Conservation (phyloP, 2,329 filamentous ascomycete species). For the Phaeosphaeriaceae sp. region DNA sequence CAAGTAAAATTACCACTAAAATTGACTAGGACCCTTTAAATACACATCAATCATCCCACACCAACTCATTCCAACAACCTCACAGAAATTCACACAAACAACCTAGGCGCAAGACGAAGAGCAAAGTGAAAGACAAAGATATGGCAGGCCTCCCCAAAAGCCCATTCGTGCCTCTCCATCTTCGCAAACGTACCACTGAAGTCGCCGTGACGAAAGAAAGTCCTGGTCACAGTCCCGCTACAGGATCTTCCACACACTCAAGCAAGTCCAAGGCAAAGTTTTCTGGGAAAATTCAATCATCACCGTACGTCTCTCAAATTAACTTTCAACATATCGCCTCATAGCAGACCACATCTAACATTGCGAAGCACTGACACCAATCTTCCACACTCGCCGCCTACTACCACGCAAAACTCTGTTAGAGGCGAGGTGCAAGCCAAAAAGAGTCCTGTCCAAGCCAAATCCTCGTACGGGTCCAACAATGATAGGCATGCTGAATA, state of each 20-base stretch:
- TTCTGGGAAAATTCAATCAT: slow-evolving; percentile 1
- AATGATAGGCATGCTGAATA: not conserved
- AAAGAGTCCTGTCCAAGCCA: not conserved
- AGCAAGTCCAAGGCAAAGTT: slow-evolving; percentile 8
- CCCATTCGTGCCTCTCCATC: slow-evolving; percentile 32
- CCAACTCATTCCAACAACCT: not conserved
- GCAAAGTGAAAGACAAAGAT: not conserved
- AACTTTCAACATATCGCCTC: too few relatives aligned
- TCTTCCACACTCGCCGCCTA: slow-evolving; percentile 3
- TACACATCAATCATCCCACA: too few relatives aligned
- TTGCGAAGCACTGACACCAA: too few relatives aligned
- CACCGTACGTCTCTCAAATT: slow-evolving; percentile 16
- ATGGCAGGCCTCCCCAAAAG: slow-evolving; percentile 10
- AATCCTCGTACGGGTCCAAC: not conserved
- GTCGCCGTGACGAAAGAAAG: slow-evolving; percentile 2
- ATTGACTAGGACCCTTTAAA: not conserved
- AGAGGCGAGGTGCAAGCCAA: too few relatives aligned
- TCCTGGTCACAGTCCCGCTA: not conserved
- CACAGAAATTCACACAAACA: not conserved
- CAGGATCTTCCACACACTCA: slow-evolving; percentile 9
- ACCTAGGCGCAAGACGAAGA: slow-evolving; percentile 2
- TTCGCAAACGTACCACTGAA: slow-evolving; percentile 20
- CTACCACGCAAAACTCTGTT: slow-evolving; percentile 2
- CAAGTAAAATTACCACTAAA: too few relatives aligned
- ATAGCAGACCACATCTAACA: too few relatives aligned